A percentile compares a stretch with the other conserved stretches of the same genome.
Conservation (phyloP, 2,329 filamentous ascomycete genomes). For the Epichloe amarillans region DNA sequence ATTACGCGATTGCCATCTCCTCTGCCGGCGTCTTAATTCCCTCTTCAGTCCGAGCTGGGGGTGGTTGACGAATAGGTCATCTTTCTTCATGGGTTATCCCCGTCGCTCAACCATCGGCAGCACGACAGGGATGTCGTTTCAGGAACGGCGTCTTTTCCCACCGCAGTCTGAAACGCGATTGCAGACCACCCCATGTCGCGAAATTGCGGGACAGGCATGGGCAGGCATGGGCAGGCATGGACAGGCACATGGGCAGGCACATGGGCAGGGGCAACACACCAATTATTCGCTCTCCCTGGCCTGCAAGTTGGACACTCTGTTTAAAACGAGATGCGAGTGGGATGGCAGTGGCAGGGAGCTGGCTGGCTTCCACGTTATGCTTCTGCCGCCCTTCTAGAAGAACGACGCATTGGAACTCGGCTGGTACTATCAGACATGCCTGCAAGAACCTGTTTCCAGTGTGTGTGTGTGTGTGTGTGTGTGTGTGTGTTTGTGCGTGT, state of each 20-base stretch:
- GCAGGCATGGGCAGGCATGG: background rate
- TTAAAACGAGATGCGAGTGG: slow-evolving; percentile 3
- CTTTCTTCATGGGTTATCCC: background rate
- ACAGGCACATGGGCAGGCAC: background rate
- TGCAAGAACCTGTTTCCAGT: too few relatives aligned
- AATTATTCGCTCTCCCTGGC: background rate
- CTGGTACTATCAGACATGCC: too few relatives aligned
- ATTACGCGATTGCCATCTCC: background rate
- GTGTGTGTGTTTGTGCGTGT: too few relatives aligned
- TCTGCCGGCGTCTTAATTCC: background rate
- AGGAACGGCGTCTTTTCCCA: slow-evolving; percentile 17
- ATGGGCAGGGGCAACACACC: background rate
- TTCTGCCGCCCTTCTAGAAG: slow-evolving; percentile 22
- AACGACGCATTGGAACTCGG: background rate
- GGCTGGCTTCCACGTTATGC: background rate
- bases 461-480: too few relatives aligned
- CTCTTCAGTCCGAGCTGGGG: background rate
- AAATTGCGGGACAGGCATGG: background rate
- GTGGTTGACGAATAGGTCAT: slow-evolving; percentile 1
- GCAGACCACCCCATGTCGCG: slow-evolving; percentile 4
- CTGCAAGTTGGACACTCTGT: background rate
- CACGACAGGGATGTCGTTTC: slow-evolving; percentile 11
- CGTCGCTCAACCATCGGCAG: background rate
- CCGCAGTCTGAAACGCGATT: slow-evolving; percentile 15
- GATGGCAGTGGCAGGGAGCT: background rate